Evolutionary conservation across 2,329 filamentous ascomycete genomes (phyloP), one percentile per base, ranked within the genome.

Genomic region (Rutstroemia sp.): DNA sequence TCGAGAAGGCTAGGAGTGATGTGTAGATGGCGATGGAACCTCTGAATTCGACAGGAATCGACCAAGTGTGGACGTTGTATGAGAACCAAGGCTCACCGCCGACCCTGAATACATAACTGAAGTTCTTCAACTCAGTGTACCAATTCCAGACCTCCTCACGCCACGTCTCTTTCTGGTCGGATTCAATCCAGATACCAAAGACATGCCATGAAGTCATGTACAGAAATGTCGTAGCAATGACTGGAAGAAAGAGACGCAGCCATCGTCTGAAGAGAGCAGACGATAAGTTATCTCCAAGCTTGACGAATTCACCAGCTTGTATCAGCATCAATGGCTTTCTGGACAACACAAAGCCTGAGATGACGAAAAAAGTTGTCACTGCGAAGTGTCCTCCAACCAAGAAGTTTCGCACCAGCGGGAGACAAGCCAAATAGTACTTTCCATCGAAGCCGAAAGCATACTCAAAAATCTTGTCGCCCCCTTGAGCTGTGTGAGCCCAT

Each of bases 1-100:
- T 73, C 0, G 82, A 78, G 10, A 88, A 73, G 0, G 84, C 75
- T 2, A 74, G 67, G 51, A 74, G 68, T 0, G 77, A 68, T 0
- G 78, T 81, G 67, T 84, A 88, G 53, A 86, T 71, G 59, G 83
- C 72, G 53, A 88, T 75, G 1, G 84, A 88, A 10, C 85, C 84
- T 62, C 76, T 73, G 69, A 84, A 78, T 65, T 87, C 83, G 19
- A 82, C 71, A 0, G 83, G 82, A 53, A 87, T 86, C 0, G 64
- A 64, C 64, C 66, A 64, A 78, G 84, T 81, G 60, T 86, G 83
- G 27, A 73, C 75, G 62, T 84, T 82, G 70, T 81, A 81, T 12
- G 71, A 70, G 55, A 83, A 75, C 73, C 80, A 84, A 10, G 79
- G 77, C 9, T 77, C 71, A 1, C 78, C 79, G 6, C 81, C 80